Evolutionary conservation across 306 rosid genomes (phyloP), one percentile per base, ranked within the genome.

Genomic region (Cicer bijugum): DNA sequence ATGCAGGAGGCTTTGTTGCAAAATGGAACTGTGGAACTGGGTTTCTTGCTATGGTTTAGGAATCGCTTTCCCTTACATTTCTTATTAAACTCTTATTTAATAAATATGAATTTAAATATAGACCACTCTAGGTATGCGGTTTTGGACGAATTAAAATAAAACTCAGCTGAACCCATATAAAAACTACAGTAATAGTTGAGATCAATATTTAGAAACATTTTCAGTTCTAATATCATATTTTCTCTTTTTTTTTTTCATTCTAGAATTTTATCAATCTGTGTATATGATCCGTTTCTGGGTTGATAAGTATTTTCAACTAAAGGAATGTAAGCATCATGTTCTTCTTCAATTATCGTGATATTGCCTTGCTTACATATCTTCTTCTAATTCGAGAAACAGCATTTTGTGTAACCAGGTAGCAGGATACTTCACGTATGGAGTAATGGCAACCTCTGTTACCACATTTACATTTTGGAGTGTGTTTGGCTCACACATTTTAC

Each of bases 391-490:
- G 53, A 67, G 38, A 64, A 8, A 47, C 48, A 48, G 0, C 63
- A 67, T 80, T 71, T 76, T 58, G 46, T 83, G 62, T 79, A 70
- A 69, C 74, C 86, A 93, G 98, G 97, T 93, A 7, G 87, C 98
- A 83, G 98, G 98, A 64, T 90, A 93, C 84, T 93, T 93, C 72
- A 89, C 98, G 66, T 93, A 89, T 72, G 98, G 98, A 84, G 97
- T 93, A 76, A 93, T 91, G 97, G 89, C 88, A 55, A 84, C 87
- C 59, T 93, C 98, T 81, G 85, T 87, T 40, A 88, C 97, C 71
- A 93, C 97, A 20, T 91, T 89, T 72, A 63, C 88, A 42, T 93
- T 93, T 70, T 93, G 98, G 98, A 91, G 91, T 83, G 71, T 84
- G 65, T 83, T 86, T 83, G 96, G 97, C 15, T 42, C 87, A 47